Evolutionary conservation across 257 asterid species (phyloP).

Genomic region (Nyctanthes arbortristis): DNA sequence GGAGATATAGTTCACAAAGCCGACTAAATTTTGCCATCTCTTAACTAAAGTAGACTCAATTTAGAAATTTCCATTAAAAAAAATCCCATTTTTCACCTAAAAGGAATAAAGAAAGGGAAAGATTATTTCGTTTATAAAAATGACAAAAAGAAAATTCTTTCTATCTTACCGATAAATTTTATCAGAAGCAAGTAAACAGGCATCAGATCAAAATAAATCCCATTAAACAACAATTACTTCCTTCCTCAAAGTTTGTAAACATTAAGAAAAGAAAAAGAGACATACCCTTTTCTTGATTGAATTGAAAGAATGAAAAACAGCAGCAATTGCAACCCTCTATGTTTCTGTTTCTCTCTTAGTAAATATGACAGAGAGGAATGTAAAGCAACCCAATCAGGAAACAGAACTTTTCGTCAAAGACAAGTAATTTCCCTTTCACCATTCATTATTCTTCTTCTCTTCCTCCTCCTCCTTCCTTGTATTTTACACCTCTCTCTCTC

Average conservation of each 20-base stretch:
- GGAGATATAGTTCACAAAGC: too few relatives aligned
- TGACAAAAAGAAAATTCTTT: conserved; percentile 5
- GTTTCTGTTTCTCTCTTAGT: conserved; percentile 13
- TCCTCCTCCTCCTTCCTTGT: conserved; percentile 34
- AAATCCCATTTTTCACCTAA: neutral
- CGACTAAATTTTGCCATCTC: neutral
- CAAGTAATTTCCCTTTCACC: conserved; percentile 31
- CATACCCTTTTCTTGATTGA: conserved; percentile 17
- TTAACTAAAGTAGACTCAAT: neutral
- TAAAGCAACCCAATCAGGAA: conserved; percentile 26
- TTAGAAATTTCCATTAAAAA: neutral
- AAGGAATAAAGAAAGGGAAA: neutral
- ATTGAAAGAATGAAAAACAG: neutral
- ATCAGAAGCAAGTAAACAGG: conserved; percentile 15
- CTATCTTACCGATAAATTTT: conserved; percentile 3
- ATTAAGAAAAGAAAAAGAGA: conserved; percentile 14
- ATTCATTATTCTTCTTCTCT: too few relatives aligned
- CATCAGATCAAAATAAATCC: conserved; percentile 33
- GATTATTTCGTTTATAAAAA: too few relatives aligned
- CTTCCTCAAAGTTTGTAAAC: neutral
- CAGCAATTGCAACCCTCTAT: neutral
- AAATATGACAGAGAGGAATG: conserved; percentile 15
- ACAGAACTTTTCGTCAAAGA: conserved; percentile 43
- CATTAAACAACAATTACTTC: conserved; percentile 4
- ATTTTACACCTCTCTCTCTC: conserved; percentile 17